Base-by-base conservation (phyloP, 1,284 basidiomycete genomes). In the Ganoderma leucocontextum region DNA sequence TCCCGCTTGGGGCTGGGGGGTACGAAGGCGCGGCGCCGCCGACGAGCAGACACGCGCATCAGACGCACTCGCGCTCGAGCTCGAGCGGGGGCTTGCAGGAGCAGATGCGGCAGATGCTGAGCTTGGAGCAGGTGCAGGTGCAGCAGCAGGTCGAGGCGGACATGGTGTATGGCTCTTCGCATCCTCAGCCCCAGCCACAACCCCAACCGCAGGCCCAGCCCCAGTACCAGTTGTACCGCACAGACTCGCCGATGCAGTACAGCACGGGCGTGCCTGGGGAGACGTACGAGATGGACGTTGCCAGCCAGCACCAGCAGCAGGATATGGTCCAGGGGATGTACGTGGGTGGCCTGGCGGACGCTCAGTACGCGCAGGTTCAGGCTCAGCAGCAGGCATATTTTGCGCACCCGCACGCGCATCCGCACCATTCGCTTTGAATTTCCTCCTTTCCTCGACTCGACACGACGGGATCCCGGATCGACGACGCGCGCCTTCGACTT, bases 1-100 rank as follows among this genome's bases (percentile, higher is more conserved):
- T 87, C 7, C 83, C 85, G 10, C 79, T 89, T n/a, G 36, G 38
- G 33, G 55, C 36, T 9, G 29, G 9, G 33, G 79, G 75, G 33
- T 79, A 79, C 59, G 75, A 73, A 41, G 60, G 29, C 39, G 41
- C 41, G 44, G 4, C 61, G 64, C 63, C 35, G 68, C 60, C 64
- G 63, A 57, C 36, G 53, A 44, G 57, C 38, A 41, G 58, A 38
- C 58, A 42, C 58, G 52, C 15, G 52, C 52, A 55, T 15, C 52
- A 55, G 29, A 55, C 52, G 33, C 60, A 62, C 36, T 59, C 65
- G 66, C 68, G 66, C 68, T 78, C 78, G 64, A 74, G 75, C 71
- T 75, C 77, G 70, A 73, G 75, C 63, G 74, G 78, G 35, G 71
- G 74, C 62, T 66, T 78, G 64, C 78, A 78, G 72, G 77, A 78